These are phyloP conservation scores for Rickenella mellea DNA, from an alignment of 768 basidiomycete genomes.

Conservation along the genomic window DNA sequence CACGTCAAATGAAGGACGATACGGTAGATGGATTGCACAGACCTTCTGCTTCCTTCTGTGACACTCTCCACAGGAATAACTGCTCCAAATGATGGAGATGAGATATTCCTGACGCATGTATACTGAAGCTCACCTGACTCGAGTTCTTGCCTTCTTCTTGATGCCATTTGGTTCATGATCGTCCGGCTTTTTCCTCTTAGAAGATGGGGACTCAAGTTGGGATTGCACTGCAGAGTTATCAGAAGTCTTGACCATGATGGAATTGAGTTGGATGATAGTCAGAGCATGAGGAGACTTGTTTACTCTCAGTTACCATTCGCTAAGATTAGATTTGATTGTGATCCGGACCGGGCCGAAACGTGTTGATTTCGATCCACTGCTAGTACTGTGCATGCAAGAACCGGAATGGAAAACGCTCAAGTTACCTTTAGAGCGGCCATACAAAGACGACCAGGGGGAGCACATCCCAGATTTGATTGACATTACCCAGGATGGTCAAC, in stretches of 20 bases:
- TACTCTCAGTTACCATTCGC: no score
- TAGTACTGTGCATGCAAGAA: no score
- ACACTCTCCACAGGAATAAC: slow-evolving; percentile 82
- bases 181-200: slow-evolving; percentile 57
- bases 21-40: slow-evolving; percentile 1
- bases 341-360: no score
- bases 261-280: neutral
- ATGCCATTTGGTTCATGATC: slow-evolving; percentile 39
- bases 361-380: no score
- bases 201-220: slow-evolving; percentile 25
- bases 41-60: slow-evolving; percentile 87
- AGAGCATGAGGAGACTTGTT: no score
- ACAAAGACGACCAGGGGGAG: slow-evolving; percentile 68
- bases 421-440: slow-evolving; percentile 69
- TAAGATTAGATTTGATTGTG: no score
- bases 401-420: slow-evolving; percentile 50
- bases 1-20: slow-evolving; percentile 7
- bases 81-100: slow-evolving; percentile 16
- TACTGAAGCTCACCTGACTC: slow-evolving; percentile 55
- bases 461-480: slow-evolving; percentile 55
- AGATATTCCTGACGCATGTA: slow-evolving; percentile 1
- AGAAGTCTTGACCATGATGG: neutral
- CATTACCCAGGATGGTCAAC: slow-evolving; percentile 59
- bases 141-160: slow-evolving; percentile 49
- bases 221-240: neutral